Percentiles rank a stretch among this genome's conserved stretches.
phyloP scores from a whole-genome alignment of 202 grass and related monocot species.

The Bolboschoenoplectus hybrid region DNA sequence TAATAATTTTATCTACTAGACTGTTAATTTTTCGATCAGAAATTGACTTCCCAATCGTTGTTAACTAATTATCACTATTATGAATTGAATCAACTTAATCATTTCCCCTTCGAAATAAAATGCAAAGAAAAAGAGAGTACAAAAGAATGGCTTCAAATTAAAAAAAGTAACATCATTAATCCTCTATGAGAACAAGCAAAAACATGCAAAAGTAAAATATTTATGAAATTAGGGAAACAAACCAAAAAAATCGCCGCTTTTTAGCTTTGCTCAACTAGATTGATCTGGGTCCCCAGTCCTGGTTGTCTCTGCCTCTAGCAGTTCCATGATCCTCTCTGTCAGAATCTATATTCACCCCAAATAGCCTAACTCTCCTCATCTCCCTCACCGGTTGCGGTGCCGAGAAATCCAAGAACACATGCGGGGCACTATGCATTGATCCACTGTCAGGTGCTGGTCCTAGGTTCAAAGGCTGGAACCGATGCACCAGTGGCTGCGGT shows the following conservation, averaged over 20 bases:
- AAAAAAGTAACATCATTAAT: not conserved
- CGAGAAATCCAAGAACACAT: constrained; percentile 32
- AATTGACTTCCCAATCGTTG: not conserved
- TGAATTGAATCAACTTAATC: constrained; percentile 18
- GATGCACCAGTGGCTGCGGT: constrained; percentile 30
- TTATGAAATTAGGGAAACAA: constrained; percentile 38
- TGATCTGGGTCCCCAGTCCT: constrained; percentile 32
- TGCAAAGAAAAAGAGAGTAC: constrained; percentile 21
- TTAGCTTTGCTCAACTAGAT: constrained; percentile 28
- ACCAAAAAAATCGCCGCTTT: constrained; percentile 14
- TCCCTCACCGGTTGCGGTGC: constrained; percentile 24
- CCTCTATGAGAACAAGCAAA: constrained; percentile 30
- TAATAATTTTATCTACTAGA: not conserved
- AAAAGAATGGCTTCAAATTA: constrained; percentile 21
- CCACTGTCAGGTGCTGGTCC: not conserved
- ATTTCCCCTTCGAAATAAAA: constrained; percentile 21
- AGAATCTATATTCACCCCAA: constrained; percentile 75
- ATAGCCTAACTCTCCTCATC: constrained; percentile 64
- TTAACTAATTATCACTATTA: not conserved
- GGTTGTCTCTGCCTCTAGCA: not conserved
- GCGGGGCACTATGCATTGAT: not conserved
- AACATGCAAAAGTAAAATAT: not conserved
- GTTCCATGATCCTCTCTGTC: constrained; percentile 18
- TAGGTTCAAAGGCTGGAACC: not conserved
- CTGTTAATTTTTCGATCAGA: not conserved